Percentiles rank a stretch among this genome's conserved stretches.
Evolutionary conservation across 345 rosid species (phyloP).

Genomic region (Crucihimalaya himalaica): DNA sequence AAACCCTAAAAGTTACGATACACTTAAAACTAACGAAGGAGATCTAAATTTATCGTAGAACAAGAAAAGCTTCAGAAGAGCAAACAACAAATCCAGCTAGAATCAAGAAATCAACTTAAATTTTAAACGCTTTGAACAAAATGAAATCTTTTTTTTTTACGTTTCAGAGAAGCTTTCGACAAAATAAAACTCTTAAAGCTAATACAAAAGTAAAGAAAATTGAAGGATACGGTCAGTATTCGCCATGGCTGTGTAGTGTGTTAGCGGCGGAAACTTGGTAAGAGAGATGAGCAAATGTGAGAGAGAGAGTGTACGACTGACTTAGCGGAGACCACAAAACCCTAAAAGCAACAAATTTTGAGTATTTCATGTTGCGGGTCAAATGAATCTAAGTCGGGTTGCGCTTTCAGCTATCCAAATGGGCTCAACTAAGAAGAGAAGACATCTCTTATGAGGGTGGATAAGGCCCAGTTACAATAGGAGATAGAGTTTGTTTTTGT

Average conservation of each 20-base stretch:
- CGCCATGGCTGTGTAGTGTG: constrained; percentile 44
- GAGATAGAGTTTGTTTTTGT: no score
- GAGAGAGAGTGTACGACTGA: constrained; percentile 20
- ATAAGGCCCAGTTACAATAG: neutral
- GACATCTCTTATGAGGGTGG: neutral
- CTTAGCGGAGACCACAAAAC: constrained; percentile 26
- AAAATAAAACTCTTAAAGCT: neutral
- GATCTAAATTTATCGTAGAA: neutral
- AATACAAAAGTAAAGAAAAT: neutral
- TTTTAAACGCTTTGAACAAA: constrained; percentile 9
- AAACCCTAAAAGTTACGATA: neutral
- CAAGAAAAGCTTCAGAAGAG: neutral
- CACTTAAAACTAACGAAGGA: neutral
- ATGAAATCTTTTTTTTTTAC: neutral
- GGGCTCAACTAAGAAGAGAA: neutral
- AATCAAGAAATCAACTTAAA: neutral
- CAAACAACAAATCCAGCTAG: neutral
- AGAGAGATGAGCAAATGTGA: constrained; percentile 20
- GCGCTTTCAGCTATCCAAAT: neutral
- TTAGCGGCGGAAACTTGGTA: constrained; percentile 29
- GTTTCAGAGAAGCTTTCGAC: neutral
- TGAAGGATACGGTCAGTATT: constrained; percentile 50
- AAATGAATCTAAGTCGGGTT: neutral
- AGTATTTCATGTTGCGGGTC: constrained; percentile 3
- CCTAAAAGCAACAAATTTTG: constrained; percentile 1